Base-by-base conservation (phyloP, 139 green algal species). In the Chlorella sp. region DNA sequence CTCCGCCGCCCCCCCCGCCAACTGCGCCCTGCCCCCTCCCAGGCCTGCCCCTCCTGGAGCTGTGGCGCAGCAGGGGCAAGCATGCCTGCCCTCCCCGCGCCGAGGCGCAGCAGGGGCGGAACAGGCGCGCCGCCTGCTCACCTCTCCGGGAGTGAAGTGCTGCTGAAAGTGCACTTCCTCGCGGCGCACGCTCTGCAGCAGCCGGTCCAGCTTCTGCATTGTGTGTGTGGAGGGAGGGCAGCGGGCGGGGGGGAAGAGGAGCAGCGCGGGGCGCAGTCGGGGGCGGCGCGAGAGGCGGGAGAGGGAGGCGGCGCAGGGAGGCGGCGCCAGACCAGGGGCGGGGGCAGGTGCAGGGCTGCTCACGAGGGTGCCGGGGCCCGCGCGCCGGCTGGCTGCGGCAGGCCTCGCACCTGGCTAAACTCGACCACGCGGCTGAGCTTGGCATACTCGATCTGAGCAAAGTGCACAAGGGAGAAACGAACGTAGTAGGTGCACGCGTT, bases 81-180 rank as follows among this genome's bases (percentile, higher is more conserved):
- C n/a, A n/a, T n/a, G n/a, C n/a, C n/a, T n/a, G n/a, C n/a, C n/a
- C n/a, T n/a, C n/a, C n/a, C n/a, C n/a, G n/a, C n/a, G n/a, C n/a
- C n/a, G n/a, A n/a, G n/a, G n/a, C n/a, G n/a, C n/a, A n/a, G n/a
- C n/a, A n/a, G n/a, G n/a, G n/a, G n/a, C n/a, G n/a, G n/a, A n/a
- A n/a, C n/a, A n/a, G n/a, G n/a, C n/a, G n/a, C n/a, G n/a, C n/a
- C n/a, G n/a, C n/a, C n/a, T n/a, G n/a, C n/a, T 63, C 15, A 63
- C 56, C 15, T 63, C 56, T 33, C 33, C 23, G 9, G 56, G 23
- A 21, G 71, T 50, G 73, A 79, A 86, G 46, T 77, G 65, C 45
- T 65, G 55, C 68, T 88, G 83, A 53, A 88, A 82, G 51, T 71
- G 41, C 59, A 88, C 79, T 35, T 88, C 83, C 27, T 67, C 71